Evolutionary conservation across 192 early-diverging fungal species (phyloP), one percentile per base, ranked within the genome.

Genomic region (Chytriomyces confervae): DNA sequence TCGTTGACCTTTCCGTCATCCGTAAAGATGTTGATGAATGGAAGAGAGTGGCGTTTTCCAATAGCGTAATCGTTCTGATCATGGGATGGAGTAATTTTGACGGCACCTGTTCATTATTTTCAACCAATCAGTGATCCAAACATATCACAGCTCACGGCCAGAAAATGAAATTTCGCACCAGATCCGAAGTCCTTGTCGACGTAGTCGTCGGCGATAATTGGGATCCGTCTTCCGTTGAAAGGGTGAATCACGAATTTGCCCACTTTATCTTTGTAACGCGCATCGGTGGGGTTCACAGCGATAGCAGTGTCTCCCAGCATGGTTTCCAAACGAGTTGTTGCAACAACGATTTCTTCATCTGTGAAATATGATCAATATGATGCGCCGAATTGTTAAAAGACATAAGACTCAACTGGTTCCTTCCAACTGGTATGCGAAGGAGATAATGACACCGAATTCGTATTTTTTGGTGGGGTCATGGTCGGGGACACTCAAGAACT

Each of bases 241-340:
- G 98, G 98, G 83, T 99, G 98, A 47, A 92, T 84, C 13, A 91
- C 96, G 80, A 84, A 95, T 83, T 97, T 98, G 47, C 98, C 98
- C 63, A 95, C 93, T 24, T 98, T 91, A 79, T 97, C 93, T 89
- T 88, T 95, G 88, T 98, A 99, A 63, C 98, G 92, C 71, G 87
- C 82, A 82, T 99, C 98, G 24, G 91, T 79, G 29, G 98, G 96
- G 78, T 99, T 94, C 47, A 99, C 92, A 61, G 95, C 96, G 83
- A 99, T 89, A 16, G 95, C 98, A 7, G 96, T 94, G 86, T 99
- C 98, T 72, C 97, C 98, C 27, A 99, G 88, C 98, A 99, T 99
- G 64, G 98, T 99, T 86, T 99, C 98, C 69, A 97, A 88, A 93
- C 98, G 96, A 9, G 98, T 99, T 10, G 98, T 99, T 8, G 98